Conservation (phyloP, 805 yeast genomes). For the Torulaspora gathmanii region DNA sequence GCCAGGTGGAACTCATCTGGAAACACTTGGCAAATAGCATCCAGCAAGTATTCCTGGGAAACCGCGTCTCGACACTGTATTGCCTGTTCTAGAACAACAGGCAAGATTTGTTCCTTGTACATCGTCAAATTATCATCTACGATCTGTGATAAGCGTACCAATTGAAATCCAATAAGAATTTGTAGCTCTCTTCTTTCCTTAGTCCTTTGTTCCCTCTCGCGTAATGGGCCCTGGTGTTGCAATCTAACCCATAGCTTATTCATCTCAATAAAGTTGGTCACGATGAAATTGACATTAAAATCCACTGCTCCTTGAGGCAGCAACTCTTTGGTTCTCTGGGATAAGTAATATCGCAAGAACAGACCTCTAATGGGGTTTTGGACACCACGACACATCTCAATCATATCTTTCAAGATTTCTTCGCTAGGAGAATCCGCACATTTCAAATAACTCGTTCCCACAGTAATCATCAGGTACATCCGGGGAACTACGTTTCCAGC, state of each 20-base stretch:
- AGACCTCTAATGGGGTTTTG: slow-evolving; percentile 93
- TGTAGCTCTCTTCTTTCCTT: slow-evolving; percentile 84
- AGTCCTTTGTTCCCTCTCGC: slow-evolving; percentile 68
- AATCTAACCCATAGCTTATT: slow-evolving; percentile 95
- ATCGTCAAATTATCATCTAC: slow-evolving; percentile 61
- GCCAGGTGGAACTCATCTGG: slow-evolving; percentile 86
- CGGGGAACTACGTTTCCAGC: slow-evolving; percentile 92
- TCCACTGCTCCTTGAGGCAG: slow-evolving; percentile 30
- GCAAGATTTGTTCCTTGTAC: slow-evolving; percentile 53
- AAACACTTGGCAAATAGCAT: slow-evolving; percentile 88
- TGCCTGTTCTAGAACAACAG: slow-evolving; percentile 80
- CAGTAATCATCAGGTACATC: slow-evolving; percentile 88
- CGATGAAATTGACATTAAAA: slow-evolving; percentile 58
- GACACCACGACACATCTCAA: slow-evolving; percentile 96
- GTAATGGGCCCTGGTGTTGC: slow-evolving; percentile 91
- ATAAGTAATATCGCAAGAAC: slow-evolving; percentile 80
- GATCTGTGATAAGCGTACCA: slow-evolving; percentile 82
- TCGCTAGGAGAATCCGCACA: slow-evolving; percentile 70
- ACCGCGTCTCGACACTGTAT: slow-evolving; percentile 86
- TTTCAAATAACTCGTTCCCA: slow-evolving; percentile 84
- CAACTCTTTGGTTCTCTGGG: slow-evolving; percentile 65
- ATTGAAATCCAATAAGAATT: slow-evolving; percentile 86
- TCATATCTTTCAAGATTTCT: slow-evolving; percentile 91
- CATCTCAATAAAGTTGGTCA: slow-evolving; percentile 92
- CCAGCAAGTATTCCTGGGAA: slow-evolving; percentile 88